Base-by-base conservation (phyloP, 768 basidiomycete species). In the Vishniacozyma victoriae region DNA sequence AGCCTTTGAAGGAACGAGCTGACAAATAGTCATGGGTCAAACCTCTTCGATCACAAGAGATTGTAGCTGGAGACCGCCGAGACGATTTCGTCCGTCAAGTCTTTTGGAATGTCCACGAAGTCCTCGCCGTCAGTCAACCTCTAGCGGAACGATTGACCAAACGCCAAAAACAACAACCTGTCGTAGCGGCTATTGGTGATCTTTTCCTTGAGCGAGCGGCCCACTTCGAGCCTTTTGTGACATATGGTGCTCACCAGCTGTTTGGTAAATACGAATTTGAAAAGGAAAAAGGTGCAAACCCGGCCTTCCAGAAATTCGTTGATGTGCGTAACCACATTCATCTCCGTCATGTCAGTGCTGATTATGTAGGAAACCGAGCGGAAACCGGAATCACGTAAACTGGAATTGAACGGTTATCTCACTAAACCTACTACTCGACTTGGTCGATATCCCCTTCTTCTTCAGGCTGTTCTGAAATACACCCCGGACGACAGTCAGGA, bases 201-300 rank as follows among this genome's bases (percentile, higher is more conserved):
- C 82, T 97, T 50, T 78, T 96, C 20, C 74, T 89, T 37, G 92
- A 97, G 25, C 75, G 79, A 18, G 87, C 92, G 1, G 87, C 87
- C 0, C 79, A 85, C 65, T 95, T 99, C 60, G 80, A 77, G 9
- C 95, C 95, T 1, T 99, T 96, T 64, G 91, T 97, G 40, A 82
- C 81, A 26, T 99, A 97, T 63, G 95, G 93, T 36, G 83, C 90
- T 7, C 93, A 97, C 67, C 95, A 99, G 72, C 75, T 96, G 48
- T 96, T 93, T 66, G 95, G 95, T 12, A 99, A 97, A 73, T 96
- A 89, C 69, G 92, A 96, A 74, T 97, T 99, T 71, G 95, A 99
- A 76, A 93, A 88, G 78, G 95, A 97, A 78, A 97, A 96, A 77
- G 83, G 79, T 46, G 79, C 83, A 42, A 99, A 99, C 74, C 80